Conservation (phyloP, 306 rosid species). For the Canavalia ensiformis region DNA sequence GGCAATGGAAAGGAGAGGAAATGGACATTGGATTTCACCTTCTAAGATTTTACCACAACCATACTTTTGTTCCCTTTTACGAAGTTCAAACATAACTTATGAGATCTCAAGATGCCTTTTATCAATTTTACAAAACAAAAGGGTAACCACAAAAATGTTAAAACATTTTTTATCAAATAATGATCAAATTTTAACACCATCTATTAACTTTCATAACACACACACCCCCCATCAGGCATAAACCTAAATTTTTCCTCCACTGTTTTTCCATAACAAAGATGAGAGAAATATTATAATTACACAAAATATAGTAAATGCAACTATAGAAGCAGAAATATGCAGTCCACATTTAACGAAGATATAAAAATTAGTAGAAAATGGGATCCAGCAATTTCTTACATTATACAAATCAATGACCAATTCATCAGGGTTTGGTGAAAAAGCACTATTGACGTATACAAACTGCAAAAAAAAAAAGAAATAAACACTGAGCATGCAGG, state of each 20-base stretch:
- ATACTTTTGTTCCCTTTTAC: conserved; percentile 9
- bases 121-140: conserved; percentile 14
- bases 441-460: conserved; percentile 92
- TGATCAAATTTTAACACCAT: not conserved
- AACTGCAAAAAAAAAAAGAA: conserved; percentile 67
- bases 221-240: not conserved
- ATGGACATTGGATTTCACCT: conserved; percentile 17
- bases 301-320: conserved; percentile 22
- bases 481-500: conserved; percentile 42
- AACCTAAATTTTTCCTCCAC: not conserved
- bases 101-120: conserved; percentile 16
- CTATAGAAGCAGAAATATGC: conserved; percentile 27
- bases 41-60: not conserved
- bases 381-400: conserved; percentile 61
- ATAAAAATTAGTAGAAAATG: conserved; percentile 6
- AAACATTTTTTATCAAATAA: conserved; percentile 5
- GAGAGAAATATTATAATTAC: conserved; percentile 12
- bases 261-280: not conserved
- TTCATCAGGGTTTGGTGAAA: conserved; percentile 96
- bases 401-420: conserved; percentile 81
- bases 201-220: not conserved
- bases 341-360: conserved; percentile 11
- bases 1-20: conserved; percentile 6
- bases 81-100: conserved; percentile 18
- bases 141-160: not conserved